phyloP scores from a whole-genome alignment of 331 rosid species.

The Spiraea crenata region DNA sequence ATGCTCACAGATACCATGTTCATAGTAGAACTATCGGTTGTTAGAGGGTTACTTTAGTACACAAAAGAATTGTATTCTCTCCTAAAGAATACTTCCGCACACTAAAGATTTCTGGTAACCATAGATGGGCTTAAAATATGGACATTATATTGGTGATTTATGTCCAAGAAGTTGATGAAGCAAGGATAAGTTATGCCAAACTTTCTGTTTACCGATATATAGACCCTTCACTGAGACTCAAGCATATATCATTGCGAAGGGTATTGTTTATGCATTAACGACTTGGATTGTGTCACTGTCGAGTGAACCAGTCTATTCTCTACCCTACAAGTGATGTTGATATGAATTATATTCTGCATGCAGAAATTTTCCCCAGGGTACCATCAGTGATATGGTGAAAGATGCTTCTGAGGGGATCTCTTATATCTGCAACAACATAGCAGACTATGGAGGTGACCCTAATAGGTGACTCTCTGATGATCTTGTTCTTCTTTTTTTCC shows the following conservation, averaged over 20 bases:
- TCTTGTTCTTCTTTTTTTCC: slow-evolving; percentile 18
- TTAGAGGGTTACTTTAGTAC: neutral
- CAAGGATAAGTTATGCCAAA: neutral
- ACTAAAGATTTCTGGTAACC: neutral
- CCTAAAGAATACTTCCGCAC: no score
- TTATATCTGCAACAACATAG: slow-evolving; percentile 62
- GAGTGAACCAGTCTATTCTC: neutral
- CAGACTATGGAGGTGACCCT: slow-evolving; percentile 81
- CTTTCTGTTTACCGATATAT: neutral
- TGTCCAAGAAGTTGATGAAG: neutral
- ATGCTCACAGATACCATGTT: neutral
- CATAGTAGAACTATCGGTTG: neutral
- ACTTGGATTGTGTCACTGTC: neutral
- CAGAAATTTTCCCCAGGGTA: slow-evolving; percentile 98
- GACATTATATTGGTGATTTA: neutral
- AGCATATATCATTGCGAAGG: neutral
- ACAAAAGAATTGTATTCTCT: neutral
- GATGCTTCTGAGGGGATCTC: slow-evolving; percentile 80
- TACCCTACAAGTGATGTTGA: slow-evolving; percentile 14
- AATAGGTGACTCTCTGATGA: slow-evolving; percentile 53
- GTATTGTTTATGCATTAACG: neutral
- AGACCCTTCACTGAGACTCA: neutral
- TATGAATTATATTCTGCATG: slow-evolving; percentile 29
- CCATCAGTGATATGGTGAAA: slow-evolving; percentile 90
- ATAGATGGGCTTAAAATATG: neutral